phyloP scores from a whole-genome alignment of 2,329 filamentous ascomycete species.

The Penicillium brasilianum region DNA sequence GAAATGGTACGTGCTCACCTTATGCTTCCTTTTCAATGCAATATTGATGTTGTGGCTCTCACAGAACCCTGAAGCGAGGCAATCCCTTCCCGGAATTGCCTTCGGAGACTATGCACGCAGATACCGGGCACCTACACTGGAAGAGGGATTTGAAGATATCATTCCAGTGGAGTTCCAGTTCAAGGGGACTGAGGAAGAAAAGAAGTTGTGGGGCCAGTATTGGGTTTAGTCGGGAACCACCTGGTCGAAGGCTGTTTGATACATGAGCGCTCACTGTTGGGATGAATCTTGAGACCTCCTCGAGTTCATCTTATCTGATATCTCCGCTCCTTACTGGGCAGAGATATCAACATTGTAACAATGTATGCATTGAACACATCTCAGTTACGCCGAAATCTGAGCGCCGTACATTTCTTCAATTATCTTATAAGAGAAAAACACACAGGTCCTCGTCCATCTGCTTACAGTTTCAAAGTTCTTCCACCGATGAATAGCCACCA shows the following conservation, averaged over 20 bases:
- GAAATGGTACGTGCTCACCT: conserved; percentile 38
- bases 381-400: not conserved
- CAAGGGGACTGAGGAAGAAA: conserved; percentile 70
- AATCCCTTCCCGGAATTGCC: conserved; percentile 75
- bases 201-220: conserved; percentile 73
- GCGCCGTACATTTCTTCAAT: no score
- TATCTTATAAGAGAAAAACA: no score
- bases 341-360: not conserved
- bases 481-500: not conserved
- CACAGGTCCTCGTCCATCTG: not conserved
- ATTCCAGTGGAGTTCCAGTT: conserved; percentile 76
- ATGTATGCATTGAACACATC: not conserved
- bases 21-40: not conserved
- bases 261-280: not conserved
- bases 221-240: conserved; percentile 66
- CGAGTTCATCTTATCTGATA: no score
- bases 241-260: not conserved
- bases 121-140: conserved; percentile 71
- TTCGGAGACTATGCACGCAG: conserved; percentile 76
- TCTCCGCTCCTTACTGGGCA: not conserved
- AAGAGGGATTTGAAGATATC: conserved; percentile 86
- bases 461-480: not conserved
- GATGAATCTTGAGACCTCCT: not conserved
- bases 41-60: not conserved
- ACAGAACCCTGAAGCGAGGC: conserved; percentile 78